Evolutionary conservation across 139 green algal species (phyloP).

Genomic region (Coelastrella sp.): DNA sequence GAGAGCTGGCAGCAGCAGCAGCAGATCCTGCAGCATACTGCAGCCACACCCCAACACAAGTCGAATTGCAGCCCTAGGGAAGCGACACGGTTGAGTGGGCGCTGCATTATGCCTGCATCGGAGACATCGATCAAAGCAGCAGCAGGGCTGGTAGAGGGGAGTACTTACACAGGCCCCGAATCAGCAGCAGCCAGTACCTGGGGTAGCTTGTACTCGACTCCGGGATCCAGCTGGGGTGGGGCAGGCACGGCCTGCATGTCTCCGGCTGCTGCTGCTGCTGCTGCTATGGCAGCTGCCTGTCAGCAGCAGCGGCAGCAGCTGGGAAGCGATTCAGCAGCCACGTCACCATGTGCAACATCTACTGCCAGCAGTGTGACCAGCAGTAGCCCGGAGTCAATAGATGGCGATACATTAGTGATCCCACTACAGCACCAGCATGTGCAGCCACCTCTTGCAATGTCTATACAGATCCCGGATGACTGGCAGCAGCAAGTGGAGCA

Average conservation of each 20-base stretch:
- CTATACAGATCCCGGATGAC: background rate
- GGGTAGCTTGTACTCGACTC: background rate
- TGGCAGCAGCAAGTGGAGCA: constrained; percentile 1
- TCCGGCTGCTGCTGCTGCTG: background rate
- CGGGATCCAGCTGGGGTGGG: background rate
- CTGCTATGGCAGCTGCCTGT: background rate
- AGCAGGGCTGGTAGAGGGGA: background rate
- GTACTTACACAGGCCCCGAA: no score
- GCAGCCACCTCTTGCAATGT: background rate
- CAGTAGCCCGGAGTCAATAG: background rate
- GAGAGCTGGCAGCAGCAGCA: constrained; percentile 34
- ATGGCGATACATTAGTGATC: background rate
- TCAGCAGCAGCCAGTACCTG: background rate
- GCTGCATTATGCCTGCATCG: no score
- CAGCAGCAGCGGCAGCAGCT: background rate
- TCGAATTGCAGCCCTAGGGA: no score
- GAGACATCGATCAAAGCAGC: background rate
- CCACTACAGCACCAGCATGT: background rate
- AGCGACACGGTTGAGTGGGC: no score
- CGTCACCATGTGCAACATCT: background rate
- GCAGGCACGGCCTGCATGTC: background rate
- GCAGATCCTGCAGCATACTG: constrained; percentile 8
- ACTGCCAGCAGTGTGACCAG: background rate
- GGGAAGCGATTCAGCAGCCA: background rate
- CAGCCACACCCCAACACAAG: background rate